phyloP scores from a whole-genome alignment of 345 rosid species.

The Pistacia atlantica region DNA sequence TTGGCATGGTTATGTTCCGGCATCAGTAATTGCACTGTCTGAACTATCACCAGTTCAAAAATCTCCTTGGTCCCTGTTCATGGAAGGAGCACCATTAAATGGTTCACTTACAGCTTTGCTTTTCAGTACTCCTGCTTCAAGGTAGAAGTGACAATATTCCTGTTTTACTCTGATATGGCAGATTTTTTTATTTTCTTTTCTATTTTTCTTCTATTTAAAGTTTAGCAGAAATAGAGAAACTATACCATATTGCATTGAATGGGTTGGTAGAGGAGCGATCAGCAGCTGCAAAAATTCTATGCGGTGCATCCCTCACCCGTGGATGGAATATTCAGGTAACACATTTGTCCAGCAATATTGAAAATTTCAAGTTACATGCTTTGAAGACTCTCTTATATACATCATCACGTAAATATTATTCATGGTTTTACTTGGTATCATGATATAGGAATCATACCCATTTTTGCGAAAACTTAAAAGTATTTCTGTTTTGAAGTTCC shows the following conservation, averaged over 20 bases:
- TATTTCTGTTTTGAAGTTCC: too few species aligned
- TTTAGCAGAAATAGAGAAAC: conserved; percentile 58
- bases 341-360: conserved; percentile 5
- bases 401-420: background rate
- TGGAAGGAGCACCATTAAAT: conserved; percentile 55
- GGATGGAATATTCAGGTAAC: conserved; percentile 83
- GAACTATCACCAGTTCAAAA: conserved; percentile 42
- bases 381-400: background rate
- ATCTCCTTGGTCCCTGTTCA: conserved; percentile 59
- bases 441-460: background rate
- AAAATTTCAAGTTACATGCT: conserved; percentile 11
- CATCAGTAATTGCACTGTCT: conserved; percentile 34
- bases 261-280: conserved; percentile 56
- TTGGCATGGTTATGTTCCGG: conserved; percentile 63
- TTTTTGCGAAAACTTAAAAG: too few species aligned
- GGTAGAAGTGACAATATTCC: conserved; percentile 36
- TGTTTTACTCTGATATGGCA: conserved; percentile 12
- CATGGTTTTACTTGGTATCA: background rate
- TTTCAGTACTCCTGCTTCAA: conserved; percentile 51
- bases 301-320: conserved; percentile 60
- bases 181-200: conserved; percentile 15
- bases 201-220: conserved; percentile 36
- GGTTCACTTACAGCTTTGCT: conserved; percentile 51
- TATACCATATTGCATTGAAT: conserved; percentile 56
- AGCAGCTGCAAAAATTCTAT: conserved; percentile 64